A percentile compares a stretch with the other conserved stretches of the same genome.
phyloP scores from a whole-genome alignment of 768 basidiomycete genomes.

The Phlebiopsis flavidoalba region DNA sequence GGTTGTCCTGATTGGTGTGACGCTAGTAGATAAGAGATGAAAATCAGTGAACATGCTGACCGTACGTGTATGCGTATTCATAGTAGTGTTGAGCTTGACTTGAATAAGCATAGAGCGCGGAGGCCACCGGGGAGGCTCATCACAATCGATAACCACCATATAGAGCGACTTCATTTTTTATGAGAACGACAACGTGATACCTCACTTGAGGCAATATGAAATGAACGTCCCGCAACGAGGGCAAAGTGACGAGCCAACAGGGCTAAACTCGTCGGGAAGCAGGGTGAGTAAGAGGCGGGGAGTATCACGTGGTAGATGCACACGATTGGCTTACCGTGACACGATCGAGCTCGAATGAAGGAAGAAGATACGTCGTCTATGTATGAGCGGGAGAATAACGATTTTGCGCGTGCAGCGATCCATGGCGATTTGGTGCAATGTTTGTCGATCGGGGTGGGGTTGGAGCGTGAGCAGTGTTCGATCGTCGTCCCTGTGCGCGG shows the following conservation, averaged over 20 bases:
- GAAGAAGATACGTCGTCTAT: constrained; percentile 88
- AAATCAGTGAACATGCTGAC: not conserved
- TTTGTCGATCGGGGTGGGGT: constrained; percentile 1
- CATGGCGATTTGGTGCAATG: constrained; percentile 29
- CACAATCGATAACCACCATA: constrained; percentile 69
- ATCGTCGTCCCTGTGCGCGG: not conserved
- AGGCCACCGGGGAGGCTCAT: constrained; percentile 93
- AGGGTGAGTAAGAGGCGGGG: constrained; percentile 9
- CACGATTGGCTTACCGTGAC: constrained; percentile 45
- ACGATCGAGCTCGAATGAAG: constrained; percentile 79
- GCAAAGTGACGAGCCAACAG: constrained; percentile 95
- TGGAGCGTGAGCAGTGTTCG: not conserved
- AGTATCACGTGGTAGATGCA: not conserved
- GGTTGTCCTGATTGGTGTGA: constrained; percentile 54
- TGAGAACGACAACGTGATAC: constrained; percentile 20
- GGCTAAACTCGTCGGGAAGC: constrained; percentile 71
- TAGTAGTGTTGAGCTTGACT: constrained; percentile 33
- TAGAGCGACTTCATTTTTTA: not conserved
- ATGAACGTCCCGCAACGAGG: constrained; percentile 92
- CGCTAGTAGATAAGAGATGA: constrained; percentile 37
- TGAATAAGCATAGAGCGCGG: constrained; percentile 94
- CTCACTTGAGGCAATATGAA: constrained; percentile 99
- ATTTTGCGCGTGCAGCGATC: constrained; percentile 77
- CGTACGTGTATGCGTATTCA: not conserved
- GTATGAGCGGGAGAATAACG: constrained; percentile 63